Conservation (phyloP, 257 asterid species). For the Rauvolfia tetraphylla region DNA sequence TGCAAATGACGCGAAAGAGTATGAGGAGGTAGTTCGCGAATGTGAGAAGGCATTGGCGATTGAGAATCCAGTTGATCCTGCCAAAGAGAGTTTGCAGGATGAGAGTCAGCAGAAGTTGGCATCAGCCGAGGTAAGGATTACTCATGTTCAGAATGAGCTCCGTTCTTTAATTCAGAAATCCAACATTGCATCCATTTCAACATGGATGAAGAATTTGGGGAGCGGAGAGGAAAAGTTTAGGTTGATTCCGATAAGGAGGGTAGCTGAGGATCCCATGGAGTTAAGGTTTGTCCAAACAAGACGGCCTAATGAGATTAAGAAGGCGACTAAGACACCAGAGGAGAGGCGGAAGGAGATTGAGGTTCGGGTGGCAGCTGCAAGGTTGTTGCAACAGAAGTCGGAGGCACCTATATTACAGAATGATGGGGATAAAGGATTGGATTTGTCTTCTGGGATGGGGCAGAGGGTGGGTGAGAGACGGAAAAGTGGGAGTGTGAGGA, state of each 20-base stretch:
- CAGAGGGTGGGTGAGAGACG: slow-evolving; percentile 51
- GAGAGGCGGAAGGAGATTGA: slow-evolving; percentile 85
- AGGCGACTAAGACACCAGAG: slow-evolving; percentile 69
- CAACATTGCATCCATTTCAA: slow-evolving; percentile 65
- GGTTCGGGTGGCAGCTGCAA: slow-evolving; percentile 82
- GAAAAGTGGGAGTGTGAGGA: slow-evolving; percentile 53
- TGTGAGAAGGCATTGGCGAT: slow-evolving; percentile 78
- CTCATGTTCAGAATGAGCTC: slow-evolving; percentile 57
- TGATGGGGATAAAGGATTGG: slow-evolving; percentile 50
- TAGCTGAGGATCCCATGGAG: slow-evolving; percentile 79
- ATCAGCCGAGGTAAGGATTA: slow-evolving; percentile 51
- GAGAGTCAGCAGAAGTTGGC: slow-evolving; percentile 64
- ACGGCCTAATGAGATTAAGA: slow-evolving; percentile 72
- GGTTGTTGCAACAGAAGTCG: slow-evolving; percentile 71
- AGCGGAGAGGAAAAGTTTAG: slow-evolving; percentile 68
- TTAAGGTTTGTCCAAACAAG: slow-evolving; percentile 51
- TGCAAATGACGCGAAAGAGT: slow-evolving; percentile 62
- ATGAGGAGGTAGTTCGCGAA: slow-evolving; percentile 72
- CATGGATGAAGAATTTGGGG: slow-evolving; percentile 71
- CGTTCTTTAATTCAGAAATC: slow-evolving; percentile 72
- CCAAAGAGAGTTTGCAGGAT: slow-evolving; percentile 75
- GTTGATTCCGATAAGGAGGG: slow-evolving; percentile 67
- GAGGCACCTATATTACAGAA: slow-evolving; percentile 34
- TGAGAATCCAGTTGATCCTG: slow-evolving; percentile 85
- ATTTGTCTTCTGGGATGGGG: slow-evolving; percentile 40